phyloP scores from a whole-genome alignment of 73 alveolate genomes.

The Paramecium primaurelia region DNA sequence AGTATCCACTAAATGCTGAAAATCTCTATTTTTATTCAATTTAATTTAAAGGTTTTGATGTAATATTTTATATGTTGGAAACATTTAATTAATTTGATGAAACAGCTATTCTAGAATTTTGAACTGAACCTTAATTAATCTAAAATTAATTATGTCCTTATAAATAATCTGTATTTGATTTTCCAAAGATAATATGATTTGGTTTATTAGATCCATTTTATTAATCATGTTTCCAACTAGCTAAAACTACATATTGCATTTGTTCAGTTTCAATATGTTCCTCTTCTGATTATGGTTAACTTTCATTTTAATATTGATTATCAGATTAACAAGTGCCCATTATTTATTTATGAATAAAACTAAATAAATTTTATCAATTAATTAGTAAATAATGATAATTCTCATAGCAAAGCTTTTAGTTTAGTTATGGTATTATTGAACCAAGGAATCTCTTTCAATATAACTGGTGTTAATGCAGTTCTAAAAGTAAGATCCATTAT shows the following conservation, averaged over 20 bases:
- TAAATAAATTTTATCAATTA: not conserved
- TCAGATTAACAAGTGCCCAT: slow-evolving; percentile 17
- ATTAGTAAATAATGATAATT: not conserved
- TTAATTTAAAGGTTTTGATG: not conserved
- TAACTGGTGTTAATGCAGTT: not conserved
- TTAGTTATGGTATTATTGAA: not conserved
- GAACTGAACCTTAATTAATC: not conserved
- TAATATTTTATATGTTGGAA: not conserved
- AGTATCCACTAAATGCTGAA: slow-evolving; percentile 11
- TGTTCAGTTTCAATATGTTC: not conserved
- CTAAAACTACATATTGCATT: not conserved
- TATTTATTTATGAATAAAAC: not conserved
- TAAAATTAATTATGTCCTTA: not conserved
- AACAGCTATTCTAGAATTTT: not conserved
- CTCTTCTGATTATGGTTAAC: not conserved
- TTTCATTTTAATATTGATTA: not conserved
- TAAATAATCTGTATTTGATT: not conserved
- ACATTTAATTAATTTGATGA: not conserved
- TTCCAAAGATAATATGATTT: not conserved
- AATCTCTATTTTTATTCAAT: not conserved
- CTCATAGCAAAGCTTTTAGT: not conserved
- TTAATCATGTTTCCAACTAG: slow-evolving; percentile 4
- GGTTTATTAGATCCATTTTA: not conserved
- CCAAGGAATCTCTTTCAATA: not conserved
- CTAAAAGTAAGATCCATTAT: not conserved